Conservation (phyloP, 345 rosid species). For the Alliaria petiolata region DNA sequence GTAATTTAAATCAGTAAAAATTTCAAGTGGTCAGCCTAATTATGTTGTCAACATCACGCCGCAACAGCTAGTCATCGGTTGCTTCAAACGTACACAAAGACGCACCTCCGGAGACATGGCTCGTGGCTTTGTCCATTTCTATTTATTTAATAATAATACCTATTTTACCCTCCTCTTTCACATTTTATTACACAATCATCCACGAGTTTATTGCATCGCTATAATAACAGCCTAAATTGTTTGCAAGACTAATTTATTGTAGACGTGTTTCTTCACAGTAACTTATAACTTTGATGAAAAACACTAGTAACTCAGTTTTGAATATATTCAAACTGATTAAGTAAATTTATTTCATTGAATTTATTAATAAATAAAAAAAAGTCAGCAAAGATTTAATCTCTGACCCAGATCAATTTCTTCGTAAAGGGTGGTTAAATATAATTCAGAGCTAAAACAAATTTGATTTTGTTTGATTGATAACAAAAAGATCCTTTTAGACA, state of each 20-base stretch:
- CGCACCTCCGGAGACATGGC: constrained; percentile 30
- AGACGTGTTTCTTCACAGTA: too few relatives aligned
- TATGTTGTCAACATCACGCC: constrained; percentile 32
- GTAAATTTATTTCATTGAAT: too few relatives aligned
- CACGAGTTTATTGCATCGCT: too few relatives aligned
- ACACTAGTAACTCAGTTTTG: too few relatives aligned
- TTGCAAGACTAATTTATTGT: not conserved
- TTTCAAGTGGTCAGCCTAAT: constrained; percentile 7
- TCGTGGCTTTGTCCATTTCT: constrained; percentile 33
- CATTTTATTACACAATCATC: not conserved
- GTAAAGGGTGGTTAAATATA: too few relatives aligned
- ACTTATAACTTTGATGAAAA: too few relatives aligned
- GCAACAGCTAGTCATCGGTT: constrained; percentile 26
- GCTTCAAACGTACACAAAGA: constrained; percentile 30
- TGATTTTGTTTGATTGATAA: too few relatives aligned
- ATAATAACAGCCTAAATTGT: not conserved
- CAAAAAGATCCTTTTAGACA: not conserved
- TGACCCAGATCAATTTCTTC: too few relatives aligned
- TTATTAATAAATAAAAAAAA: too few relatives aligned
- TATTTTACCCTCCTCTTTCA: not conserved
- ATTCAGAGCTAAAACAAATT: too few relatives aligned
- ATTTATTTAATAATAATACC: not conserved
- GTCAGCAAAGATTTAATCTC: too few relatives aligned
- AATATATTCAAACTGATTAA: too few relatives aligned
- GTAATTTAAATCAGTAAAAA: not conserved